Percentiles rank a stretch among this genome's conserved stretches.
Conservation (phyloP, 1,284 basidiomycete genomes). For the Pascua sp. region DNA sequence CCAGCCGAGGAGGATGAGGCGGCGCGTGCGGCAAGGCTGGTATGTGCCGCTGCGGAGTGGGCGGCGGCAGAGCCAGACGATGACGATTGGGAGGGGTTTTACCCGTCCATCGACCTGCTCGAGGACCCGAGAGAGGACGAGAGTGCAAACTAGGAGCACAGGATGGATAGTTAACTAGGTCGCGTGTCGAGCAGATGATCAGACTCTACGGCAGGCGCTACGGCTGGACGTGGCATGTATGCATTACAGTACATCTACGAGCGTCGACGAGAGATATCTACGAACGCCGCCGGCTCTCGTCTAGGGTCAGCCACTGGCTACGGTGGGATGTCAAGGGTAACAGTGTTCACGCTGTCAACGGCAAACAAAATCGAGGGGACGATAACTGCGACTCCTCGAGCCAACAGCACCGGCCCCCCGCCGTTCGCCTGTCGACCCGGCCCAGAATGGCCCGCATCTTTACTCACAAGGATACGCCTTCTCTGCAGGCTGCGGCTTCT, state of each 20-base stretch:
- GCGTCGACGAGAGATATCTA: no score
- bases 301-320: no score
- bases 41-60: constrained; percentile 37
- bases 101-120: constrained; percentile 37
- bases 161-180: no score
- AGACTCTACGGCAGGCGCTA: not conserved
- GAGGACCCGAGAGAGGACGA: constrained; percentile 15
- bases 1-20: constrained; percentile 59
- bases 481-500: not conserved
- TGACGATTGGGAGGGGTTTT: constrained; percentile 44
- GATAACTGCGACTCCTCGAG: no score
- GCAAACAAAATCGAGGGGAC: no score
- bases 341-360: no score
- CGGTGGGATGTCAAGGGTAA: no score
- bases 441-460: no score
- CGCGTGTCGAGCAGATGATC: not conserved
- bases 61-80: constrained; percentile 29
- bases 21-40: constrained; percentile 29
- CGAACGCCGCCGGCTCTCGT: no score
- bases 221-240: not conserved
- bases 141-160: not conserved
- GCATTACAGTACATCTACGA: constrained; percentile 11
- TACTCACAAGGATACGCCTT: no score
- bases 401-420: no score
- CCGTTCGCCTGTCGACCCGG: no score